Percentiles rank a stretch among this genome's conserved stretches.
These are phyloP conservation scores for Nothopassalora personata DNA, from an alignment of 2,329 filamentous ascomycete genomes.

Conservation along the genomic window DNA sequence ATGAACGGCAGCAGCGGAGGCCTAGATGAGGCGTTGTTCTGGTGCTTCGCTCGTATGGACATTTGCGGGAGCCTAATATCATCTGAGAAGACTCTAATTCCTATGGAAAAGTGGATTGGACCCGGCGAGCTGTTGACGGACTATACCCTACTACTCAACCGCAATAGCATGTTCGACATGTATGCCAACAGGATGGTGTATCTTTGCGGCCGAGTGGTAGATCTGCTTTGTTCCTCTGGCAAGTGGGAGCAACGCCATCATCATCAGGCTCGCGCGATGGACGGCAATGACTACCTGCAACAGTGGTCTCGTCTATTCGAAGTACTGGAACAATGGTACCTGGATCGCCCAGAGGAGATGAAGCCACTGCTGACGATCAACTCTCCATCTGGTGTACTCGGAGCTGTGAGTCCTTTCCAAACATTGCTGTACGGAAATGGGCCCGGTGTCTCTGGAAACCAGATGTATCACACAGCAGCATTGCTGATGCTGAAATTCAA, in stretches of 20 bases:
- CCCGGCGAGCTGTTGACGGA: constrained; percentile 36
- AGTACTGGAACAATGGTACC: constrained; percentile 32
- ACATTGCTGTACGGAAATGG: constrained; percentile 45
- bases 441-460: constrained; percentile 44
- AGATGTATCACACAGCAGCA: constrained; percentile 54
- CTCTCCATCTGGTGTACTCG: constrained; percentile 7
- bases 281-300: constrained; percentile 26
- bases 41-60: constrained; percentile 57
- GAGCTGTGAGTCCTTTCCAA: constrained; percentile 30
- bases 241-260: constrained; percentile 28
- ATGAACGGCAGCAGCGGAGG: constrained; percentile 50
- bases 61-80: constrained; percentile 53
- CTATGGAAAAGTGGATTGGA: constrained; percentile 46
- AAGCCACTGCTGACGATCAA: constrained; percentile 33
- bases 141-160: constrained; percentile 35
- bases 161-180: constrained; percentile 44
- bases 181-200: constrained; percentile 58
- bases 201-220: constrained; percentile 46
- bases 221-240: constrained; percentile 29
- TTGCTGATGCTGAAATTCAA: constrained; percentile 49
- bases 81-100: constrained; percentile 46
- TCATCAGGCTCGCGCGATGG: constrained; percentile 16
- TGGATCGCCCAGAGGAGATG: constrained; percentile 29
- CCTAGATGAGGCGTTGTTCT: constrained; percentile 51
- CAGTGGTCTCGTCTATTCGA: constrained; percentile 33